These are phyloP conservation scores for Daldinia childiae DNA, from an alignment of 495 filamentous ascomycete species.

Conservation along the genomic window DNA sequence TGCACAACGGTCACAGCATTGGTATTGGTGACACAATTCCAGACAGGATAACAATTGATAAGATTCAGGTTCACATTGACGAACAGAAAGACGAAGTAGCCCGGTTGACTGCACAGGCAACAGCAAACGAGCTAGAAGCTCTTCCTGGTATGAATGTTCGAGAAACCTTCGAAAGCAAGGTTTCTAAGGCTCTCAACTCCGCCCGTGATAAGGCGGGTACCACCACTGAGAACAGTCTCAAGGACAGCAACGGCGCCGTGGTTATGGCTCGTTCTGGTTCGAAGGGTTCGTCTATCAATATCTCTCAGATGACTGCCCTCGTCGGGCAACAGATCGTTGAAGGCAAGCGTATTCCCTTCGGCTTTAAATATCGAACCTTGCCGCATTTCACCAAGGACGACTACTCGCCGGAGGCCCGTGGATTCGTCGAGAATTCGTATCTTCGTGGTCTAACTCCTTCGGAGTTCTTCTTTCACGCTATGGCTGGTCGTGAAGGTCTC, in stretches of 20 bases:
- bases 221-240: constrained; percentile 87
- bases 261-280: constrained; percentile 96
- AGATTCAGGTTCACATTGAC: constrained; percentile 81
- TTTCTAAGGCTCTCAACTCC: constrained; percentile 90
- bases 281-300: constrained; percentile 98
- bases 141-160: constrained; percentile 97
- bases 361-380: constrained; percentile 97
- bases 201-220: constrained; percentile 96
- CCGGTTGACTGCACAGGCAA: constrained; percentile 75
- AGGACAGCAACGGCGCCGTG: constrained; percentile 93
- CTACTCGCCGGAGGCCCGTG: constrained; percentile 94
- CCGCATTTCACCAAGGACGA: constrained; percentile 99
- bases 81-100: constrained; percentile 82
- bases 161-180: constrained; percentile 96
- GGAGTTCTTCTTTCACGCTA: constrained; percentile 99
- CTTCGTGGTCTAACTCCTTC: constrained; percentile 93
- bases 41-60: constrained; percentile 79
- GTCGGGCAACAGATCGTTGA: constrained; percentile 98
- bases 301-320: constrained; percentile 97
- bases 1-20: constrained; percentile 98
- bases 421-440: constrained; percentile 99
- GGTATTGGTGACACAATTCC: constrained; percentile 99
- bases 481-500: constrained; percentile 99
- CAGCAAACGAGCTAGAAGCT: constrained; percentile 84
- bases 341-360: constrained; percentile 98